A percentile compares a stretch with the other conserved stretches of the same genome.
phyloP scores from a whole-genome alignment of 2,329 filamentous ascomycete genomes.

The Ceratocystis alfenasii region DNA sequence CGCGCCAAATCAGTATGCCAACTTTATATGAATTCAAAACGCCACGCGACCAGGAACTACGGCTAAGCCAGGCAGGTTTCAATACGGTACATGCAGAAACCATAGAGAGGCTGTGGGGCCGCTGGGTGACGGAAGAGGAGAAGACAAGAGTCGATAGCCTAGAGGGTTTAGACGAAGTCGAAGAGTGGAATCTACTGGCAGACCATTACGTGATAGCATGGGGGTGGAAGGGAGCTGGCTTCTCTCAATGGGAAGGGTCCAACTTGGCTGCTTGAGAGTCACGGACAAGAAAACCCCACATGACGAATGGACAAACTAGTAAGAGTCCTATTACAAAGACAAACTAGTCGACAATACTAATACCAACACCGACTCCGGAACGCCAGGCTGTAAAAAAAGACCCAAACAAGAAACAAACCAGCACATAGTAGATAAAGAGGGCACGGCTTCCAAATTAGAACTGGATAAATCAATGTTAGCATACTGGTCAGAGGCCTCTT shows the following conservation, averaged over 20 bases:
- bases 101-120: conserved; percentile 54
- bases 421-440: neutral
- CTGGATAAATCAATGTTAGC: neutral
- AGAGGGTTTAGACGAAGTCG: conserved; percentile 87
- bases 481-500: no score
- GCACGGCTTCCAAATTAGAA: neutral
- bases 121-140: conserved; percentile 59
- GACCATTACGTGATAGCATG: conserved; percentile 83
- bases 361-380: conserved; percentile 10
- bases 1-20: conserved; percentile 71
- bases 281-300: neutral
- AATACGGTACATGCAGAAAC: conserved; percentile 33
- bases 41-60: conserved; percentile 52
- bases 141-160: conserved; percentile 66
- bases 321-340: neutral
- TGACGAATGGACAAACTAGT: neutral
- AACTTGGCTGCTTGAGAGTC: neutral
- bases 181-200: conserved; percentile 82
- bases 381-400: conserved; percentile 2
- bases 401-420: neutral
- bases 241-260: conserved; percentile 23
- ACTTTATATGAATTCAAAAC: conserved; percentile 64
- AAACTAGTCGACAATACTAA: neutral
- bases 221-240: conserved; percentile 57
- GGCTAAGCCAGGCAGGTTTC: conserved; percentile 59